phyloP scores from a whole-genome alignment of 306 rosid species.

The Ceratonia siliqua region DNA sequence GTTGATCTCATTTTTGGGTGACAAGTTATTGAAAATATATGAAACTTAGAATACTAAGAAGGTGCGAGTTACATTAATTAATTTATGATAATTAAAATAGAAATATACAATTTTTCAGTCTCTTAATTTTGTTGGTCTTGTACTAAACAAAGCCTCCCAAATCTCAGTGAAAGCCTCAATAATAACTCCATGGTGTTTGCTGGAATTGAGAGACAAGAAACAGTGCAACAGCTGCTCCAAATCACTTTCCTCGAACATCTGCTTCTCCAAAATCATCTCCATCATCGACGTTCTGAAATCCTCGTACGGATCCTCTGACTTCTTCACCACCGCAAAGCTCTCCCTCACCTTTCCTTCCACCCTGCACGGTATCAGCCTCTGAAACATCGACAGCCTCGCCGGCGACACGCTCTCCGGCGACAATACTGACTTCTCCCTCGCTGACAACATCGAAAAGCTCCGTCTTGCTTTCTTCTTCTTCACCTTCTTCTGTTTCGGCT shows the following conservation, averaged over 20 bases:
- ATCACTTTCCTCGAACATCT: conserved; percentile 50
- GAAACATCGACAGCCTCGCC: conserved; percentile 65
- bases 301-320: conserved; percentile 53
- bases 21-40: not conserved
- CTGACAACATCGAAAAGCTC: too few relatives aligned
- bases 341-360: conserved; percentile 43
- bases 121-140: too few relatives aligned
- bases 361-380: conserved; percentile 32
- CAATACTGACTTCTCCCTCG: too few relatives aligned
- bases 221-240: conserved; percentile 61
- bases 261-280: conserved; percentile 70
- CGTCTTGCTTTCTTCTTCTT: conserved; percentile 7
- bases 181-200: conserved; percentile 43
- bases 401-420: conserved; percentile 62
- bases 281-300: conserved; percentile 67
- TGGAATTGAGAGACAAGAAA: conserved; percentile 54
- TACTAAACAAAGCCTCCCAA: conserved; percentile 1
- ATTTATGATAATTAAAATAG: not conserved
- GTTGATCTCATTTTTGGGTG: too few relatives aligned
- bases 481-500: not conserved
- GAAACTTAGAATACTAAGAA: not conserved
- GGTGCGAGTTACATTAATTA: not conserved
- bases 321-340: conserved; percentile 62
- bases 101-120: too few relatives aligned
- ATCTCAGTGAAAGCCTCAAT: conserved; percentile 42